These are phyloP conservation scores for Talaromyces ruber DNA, from an alignment of 495 filamentous ascomycete genomes.

Conservation along the genomic window DNA sequence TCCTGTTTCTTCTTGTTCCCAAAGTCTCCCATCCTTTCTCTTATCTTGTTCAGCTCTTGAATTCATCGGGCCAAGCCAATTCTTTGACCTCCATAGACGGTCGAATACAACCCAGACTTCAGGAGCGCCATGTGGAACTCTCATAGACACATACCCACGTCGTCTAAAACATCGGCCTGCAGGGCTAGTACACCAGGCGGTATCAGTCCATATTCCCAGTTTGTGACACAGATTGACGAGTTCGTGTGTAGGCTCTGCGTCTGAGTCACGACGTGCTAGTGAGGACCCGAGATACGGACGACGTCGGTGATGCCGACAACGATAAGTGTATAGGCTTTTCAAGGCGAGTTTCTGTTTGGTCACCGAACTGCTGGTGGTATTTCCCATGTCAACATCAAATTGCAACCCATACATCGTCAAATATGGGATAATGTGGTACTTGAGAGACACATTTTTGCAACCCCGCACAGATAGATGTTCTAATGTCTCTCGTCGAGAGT, in stretches of 20 bases:
- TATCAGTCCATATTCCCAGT: constrained; percentile 55
- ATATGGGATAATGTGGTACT: constrained; percentile 56
- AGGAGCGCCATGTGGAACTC: constrained; percentile 39
- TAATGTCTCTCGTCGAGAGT: constrained; percentile 42
- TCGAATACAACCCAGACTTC: constrained; percentile 61
- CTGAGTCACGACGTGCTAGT: constrained; percentile 47
- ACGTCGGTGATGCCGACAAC: constrained; percentile 52
- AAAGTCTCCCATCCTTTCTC: constrained; percentile 41
- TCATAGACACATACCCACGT: constrained; percentile 48
- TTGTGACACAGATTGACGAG: constrained; percentile 54
- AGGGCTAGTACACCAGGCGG: constrained; percentile 55
- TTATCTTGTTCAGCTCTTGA: constrained; percentile 12
- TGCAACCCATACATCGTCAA: constrained; percentile 42
- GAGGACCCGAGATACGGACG: constrained; percentile 50
- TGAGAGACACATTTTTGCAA: constrained; percentile 58
- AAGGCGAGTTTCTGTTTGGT: constrained; percentile 37
- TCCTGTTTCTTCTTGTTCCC: constrained; percentile 50
- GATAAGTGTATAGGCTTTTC: constrained; percentile 53
- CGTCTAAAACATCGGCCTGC: constrained; percentile 49
- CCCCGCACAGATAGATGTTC: constrained; percentile 53
- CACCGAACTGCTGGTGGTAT: constrained; percentile 21
- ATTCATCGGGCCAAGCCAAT: constrained; percentile 43
- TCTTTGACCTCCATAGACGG: constrained; percentile 51
- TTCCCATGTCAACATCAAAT: constrained; percentile 33
- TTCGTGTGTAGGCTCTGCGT: constrained; percentile 54